Evolutionary conservation across 2,329 filamentous ascomycete genomes (phyloP).

Genomic region (Fusarium scirpi): DNA sequence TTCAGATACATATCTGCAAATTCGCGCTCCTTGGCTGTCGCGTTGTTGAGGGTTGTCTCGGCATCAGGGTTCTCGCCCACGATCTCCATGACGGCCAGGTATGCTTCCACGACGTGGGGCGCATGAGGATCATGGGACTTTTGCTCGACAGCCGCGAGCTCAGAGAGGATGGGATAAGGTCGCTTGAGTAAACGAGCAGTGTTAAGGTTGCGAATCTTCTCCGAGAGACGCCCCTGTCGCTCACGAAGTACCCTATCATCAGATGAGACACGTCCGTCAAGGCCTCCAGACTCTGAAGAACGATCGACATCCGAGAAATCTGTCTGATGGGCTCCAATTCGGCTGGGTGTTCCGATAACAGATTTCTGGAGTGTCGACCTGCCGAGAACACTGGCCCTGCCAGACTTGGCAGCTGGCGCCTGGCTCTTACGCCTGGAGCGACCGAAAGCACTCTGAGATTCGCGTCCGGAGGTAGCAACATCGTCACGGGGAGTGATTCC

Average conservation of each 20-base stretch:
- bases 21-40: slow-evolving; percentile 78
- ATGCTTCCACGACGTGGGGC: slow-evolving; percentile 82
- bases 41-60: slow-evolving; percentile 69
- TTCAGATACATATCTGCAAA: slow-evolving; percentile 84
- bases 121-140: slow-evolving; percentile 77
- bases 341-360: slow-evolving; percentile 84
- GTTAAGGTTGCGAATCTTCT: slow-evolving; percentile 84
- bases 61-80: slow-evolving; percentile 76
- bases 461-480: slow-evolving; percentile 55
- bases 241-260: slow-evolving; percentile 84
- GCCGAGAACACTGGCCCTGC: slow-evolving; percentile 63
- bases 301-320: slow-evolving; percentile 78
- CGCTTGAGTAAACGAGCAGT: slow-evolving; percentile 73
- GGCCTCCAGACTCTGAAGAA: slow-evolving; percentile 61
- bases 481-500: slow-evolving; percentile 77
- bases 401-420: slow-evolving; percentile 64
- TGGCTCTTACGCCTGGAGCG: slow-evolving; percentile 65
- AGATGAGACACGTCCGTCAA: slow-evolving; percentile 60
- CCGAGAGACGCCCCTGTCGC: slow-evolving; percentile 84
- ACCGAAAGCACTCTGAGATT: slow-evolving; percentile 69
- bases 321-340: slow-evolving; percentile 71
- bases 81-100: slow-evolving; percentile 83
- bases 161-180: slow-evolving; percentile 79
- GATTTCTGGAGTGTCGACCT: slow-evolving; percentile 81
- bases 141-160: slow-evolving; percentile 80